Base-by-base conservation (phyloP, 371 early-diverging fungal species). In the Syncephalis plumigaleata region DNA sequence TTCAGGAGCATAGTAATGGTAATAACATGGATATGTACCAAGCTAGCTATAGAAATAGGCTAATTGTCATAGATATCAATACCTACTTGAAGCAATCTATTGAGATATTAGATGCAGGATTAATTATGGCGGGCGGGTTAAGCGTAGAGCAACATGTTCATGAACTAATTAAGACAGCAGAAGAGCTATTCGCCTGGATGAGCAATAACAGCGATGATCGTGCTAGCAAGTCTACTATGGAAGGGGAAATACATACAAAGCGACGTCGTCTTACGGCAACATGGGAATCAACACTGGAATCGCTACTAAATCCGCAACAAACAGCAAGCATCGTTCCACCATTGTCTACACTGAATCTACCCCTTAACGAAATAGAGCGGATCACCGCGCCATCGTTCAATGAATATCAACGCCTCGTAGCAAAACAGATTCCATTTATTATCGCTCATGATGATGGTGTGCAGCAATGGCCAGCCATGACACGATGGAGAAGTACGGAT, bases 391-490 rank as follows among this genome's bases (percentile, higher is more conserved):
- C 60, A 8, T 47, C 53, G 7, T 58, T 58, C 38, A 47, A 48
- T 4, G 55, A 48, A 43, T 59, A 60, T 31, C 31, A 51, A 8
- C 13, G 54, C 8, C 51, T 54, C 27, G 39, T 55, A 9, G 54
- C 46, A 39, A 17, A 52, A 52, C 13, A 57, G 51, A 26, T 48
- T 45, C 79, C 79, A 1, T 49, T 72, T 5, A 56, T 74, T 27
- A 60, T 79, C 0, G 53, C 60, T 1, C 71, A 68, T 1, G 63
- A 68, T 0, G 59, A 80, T 9, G 66, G 31, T 31, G 31, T 31
- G 31, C 31, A 67, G 0, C 67, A 75, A 47, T 88, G 89, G 88
- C 88, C 87, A 1, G 84, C 85, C 4, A 60, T 70, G 24, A 53
- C 63, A 0, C 49, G 58, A 8, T 88, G 88, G 91, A 40, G 54